Evolutionary conservation across 495 filamentous ascomycete genomes (phyloP).

Genomic region (Talaromyces ruber): DNA sequence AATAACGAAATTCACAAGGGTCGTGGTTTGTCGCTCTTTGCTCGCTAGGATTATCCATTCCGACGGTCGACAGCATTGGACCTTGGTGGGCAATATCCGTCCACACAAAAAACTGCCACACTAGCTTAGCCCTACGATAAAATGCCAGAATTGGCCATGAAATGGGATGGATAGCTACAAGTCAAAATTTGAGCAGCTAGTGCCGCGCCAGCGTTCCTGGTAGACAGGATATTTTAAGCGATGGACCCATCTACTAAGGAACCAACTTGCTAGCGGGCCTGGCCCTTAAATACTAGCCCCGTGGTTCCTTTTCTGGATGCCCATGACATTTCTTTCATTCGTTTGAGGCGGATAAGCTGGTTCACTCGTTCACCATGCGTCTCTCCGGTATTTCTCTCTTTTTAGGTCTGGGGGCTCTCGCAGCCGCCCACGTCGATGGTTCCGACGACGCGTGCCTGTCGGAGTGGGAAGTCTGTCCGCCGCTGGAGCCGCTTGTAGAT

Average conservation of each 20-base stretch:
- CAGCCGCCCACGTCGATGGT: background rate
- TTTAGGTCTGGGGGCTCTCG: background rate
- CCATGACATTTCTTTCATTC: background rate
- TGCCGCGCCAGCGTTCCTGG: background rate
- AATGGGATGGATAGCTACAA: background rate
- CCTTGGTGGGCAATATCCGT: no score
- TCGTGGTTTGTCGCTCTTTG: background rate
- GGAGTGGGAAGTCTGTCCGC: background rate
- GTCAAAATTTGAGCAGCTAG: background rate
- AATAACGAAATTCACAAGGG: no score
- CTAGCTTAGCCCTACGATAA: background rate
- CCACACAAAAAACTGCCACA: background rate
- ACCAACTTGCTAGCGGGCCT: background rate
- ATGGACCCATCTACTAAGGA: background rate
- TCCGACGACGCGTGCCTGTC: background rate
- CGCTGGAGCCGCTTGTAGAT: background rate
- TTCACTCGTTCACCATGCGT: background rate
- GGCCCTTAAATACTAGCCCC: background rate
- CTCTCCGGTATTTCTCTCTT: background rate
- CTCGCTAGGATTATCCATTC: background rate
- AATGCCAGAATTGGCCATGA: no score
- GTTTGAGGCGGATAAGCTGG: background rate
- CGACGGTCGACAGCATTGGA: no score
- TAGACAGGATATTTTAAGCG: background rate
- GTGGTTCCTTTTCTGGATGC: background rate